phyloP scores from a whole-genome alignment of 2,329 filamentous ascomycete genomes.

The Neofusicoccum parvum region DNA sequence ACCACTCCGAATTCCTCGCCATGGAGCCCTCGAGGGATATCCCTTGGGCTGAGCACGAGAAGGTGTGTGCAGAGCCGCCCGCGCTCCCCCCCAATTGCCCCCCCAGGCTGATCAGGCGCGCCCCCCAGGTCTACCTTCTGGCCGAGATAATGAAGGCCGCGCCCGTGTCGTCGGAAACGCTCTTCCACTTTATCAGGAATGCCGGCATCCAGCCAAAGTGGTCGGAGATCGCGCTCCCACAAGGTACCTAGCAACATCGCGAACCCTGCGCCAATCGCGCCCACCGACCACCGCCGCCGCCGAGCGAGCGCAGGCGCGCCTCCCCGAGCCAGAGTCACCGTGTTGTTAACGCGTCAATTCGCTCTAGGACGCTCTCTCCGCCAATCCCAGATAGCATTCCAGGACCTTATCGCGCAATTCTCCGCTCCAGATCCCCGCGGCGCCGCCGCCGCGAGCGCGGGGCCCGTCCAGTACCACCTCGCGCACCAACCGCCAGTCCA shows the following conservation, averaged over 20 bases:
- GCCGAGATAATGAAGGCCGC: slow-evolving; percentile 56
- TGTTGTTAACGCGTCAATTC: slow-evolving; percentile 13
- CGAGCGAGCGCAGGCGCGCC: not conserved
- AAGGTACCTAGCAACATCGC: slow-evolving; percentile 42
- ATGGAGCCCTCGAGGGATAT: slow-evolving; percentile 48
- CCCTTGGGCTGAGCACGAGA: slow-evolving; percentile 51
- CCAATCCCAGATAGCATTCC: slow-evolving; percentile 39
- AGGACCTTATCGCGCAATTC: slow-evolving; percentile 32
- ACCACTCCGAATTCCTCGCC: slow-evolving; percentile 28
- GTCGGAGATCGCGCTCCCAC: slow-evolving; percentile 53
- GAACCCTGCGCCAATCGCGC: slow-evolving; percentile 12
- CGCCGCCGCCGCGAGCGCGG: slow-evolving; percentile 12
- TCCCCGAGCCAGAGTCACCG: not conserved
- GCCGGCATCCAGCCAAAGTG: slow-evolving; percentile 49
- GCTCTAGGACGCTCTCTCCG: slow-evolving; percentile 39
- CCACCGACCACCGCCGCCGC: slow-evolving; percentile 1
- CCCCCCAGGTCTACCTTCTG: slow-evolving; percentile 45
- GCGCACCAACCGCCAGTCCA: slow-evolving; percentile 21
- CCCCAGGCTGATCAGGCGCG: slow-evolving; percentile 14
- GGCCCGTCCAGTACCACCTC: slow-evolving; percentile 27
- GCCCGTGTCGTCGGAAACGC: slow-evolving; percentile 45
- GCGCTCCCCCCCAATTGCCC: slow-evolving; percentile 15
- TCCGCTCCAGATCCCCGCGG: slow-evolving; percentile 24
- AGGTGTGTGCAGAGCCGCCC: slow-evolving; percentile 38
- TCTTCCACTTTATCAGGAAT: slow-evolving; percentile 49